A percentile compares a stretch with the other conserved stretches of the same genome.
phyloP scores from a whole-genome alignment of 371 early-diverging fungal genomes.

The Apophysomyces elegans region DNA sequence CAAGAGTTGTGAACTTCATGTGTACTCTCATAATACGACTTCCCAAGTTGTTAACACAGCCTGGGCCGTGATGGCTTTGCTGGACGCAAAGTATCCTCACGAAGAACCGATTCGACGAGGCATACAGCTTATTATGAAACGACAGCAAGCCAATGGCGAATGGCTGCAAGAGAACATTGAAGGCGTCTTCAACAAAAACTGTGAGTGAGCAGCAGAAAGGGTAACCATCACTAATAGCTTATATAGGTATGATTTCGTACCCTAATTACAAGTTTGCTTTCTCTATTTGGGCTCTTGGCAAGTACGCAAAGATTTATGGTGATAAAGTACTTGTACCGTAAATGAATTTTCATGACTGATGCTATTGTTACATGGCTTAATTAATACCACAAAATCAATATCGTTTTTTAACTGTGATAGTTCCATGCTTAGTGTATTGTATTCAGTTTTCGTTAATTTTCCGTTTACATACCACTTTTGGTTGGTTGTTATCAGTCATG shows the following conservation, averaged over 20 bases:
- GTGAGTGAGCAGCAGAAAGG: slow-evolving; percentile 33
- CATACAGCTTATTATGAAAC: slow-evolving; percentile 78
- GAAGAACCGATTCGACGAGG: slow-evolving; percentile 77
- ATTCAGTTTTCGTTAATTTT: background rate
- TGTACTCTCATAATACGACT: slow-evolving; percentile 64
- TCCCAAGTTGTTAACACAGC: slow-evolving; percentile 95
- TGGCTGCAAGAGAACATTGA: slow-evolving; percentile 97
- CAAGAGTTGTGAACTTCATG: slow-evolving; percentile 80
- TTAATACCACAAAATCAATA: too few species aligned
- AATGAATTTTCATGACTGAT: background rate
- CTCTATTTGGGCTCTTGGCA: slow-evolving; percentile 94
- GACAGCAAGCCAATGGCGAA: slow-evolving; percentile 90
- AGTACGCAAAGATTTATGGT: slow-evolving; percentile 78
- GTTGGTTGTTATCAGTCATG: slow-evolving; percentile 9
- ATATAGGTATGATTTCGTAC: slow-evolving; percentile 81
- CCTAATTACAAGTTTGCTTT: slow-evolving; percentile 96
- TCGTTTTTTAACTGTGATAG: too few species aligned
- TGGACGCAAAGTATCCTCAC: slow-evolving; percentile 89
- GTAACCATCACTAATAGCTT: slow-evolving; percentile 17
- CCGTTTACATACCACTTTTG: background rate
- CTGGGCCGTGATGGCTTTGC: slow-evolving; percentile 85
- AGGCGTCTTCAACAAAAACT: slow-evolving; percentile 96
- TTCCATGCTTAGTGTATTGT: too few species aligned
- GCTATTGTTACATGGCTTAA: background rate
- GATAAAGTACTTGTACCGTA: slow-evolving; percentile 33